Base-by-base conservation (phyloP, 2,329 filamentous ascomycete species). In the Tolypocladium tropicale region DNA sequence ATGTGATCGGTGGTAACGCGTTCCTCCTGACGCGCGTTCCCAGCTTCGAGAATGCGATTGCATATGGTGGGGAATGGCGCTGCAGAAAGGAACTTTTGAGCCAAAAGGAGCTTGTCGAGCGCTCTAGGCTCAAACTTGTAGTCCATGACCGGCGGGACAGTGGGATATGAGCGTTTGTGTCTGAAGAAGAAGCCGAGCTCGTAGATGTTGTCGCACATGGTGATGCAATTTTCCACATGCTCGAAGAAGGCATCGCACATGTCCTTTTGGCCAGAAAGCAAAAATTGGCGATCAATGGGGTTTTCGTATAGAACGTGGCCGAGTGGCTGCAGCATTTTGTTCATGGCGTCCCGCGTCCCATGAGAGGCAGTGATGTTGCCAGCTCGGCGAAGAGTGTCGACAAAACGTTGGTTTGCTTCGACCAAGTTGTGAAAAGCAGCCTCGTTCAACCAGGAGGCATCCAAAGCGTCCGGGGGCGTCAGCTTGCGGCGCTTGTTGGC, bases 401-500 rank as follows among this genome's bases (percentile, higher is more conserved):
- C 55, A 56, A 68, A 65, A 34, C 56, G 43, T 16, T 59, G 56
- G 33, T 67, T 67, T 18, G 57, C 57, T 18, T 61, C 57, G 11
- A 68, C 56, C 14, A 69, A 59, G 30, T 57, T 33, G 21, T 51
- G 56, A 11, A 69, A 21, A 23, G 36, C 16, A 12, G 21, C 36
- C 12, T 52, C 37, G 4, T 21, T 10, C 28, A 52, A n/a, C 54
- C 54, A 55, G 21, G 25, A 46, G n/a, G 54, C 25, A 28, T 21
- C 10, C 2, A 9, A 58, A 48, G 61, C 56, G 14, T 58, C 54
- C 12, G 61, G 57, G 23, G 48, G 21, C 46, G 54, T 61, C 25
- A 68, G 55, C 55, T 66, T 69, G 57, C 60, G 53, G 21, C 65
- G 64, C 58, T 69, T 68, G 56, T 60, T 66, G 54, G 59, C 53